phyloP scores from a whole-genome alignment of 805 yeast species.

The Candida anglica region DNA sequence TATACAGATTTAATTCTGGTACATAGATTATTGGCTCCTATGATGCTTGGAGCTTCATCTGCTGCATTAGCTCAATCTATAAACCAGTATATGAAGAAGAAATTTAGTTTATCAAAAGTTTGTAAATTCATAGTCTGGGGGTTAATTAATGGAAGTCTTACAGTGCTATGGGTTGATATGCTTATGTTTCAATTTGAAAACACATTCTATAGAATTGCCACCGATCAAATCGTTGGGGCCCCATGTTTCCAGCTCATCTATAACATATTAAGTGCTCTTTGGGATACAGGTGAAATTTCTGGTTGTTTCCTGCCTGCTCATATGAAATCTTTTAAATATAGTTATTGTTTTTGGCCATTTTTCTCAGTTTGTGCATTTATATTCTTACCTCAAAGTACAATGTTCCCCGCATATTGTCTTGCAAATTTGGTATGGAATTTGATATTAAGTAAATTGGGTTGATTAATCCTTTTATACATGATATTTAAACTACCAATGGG shows the following conservation, averaged over 20 bases:
- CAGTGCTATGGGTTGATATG: constrained; percentile 52
- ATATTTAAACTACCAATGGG: too few species aligned
- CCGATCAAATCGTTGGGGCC: constrained; percentile 56
- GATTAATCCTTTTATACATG: too few species aligned
- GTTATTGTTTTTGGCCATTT: constrained; percentile 59
- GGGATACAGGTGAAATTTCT: constrained; percentile 50
- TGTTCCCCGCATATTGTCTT: constrained; percentile 57
- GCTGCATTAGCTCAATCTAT: constrained; percentile 41
- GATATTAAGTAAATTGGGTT: constrained; percentile 33
- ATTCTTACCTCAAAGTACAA: constrained; percentile 42
- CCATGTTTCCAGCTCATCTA: constrained; percentile 52
- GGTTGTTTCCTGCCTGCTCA: constrained; percentile 32
- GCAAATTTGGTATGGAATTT: constrained; percentile 56
- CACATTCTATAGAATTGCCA: constrained; percentile 33
- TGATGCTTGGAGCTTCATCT: constrained; percentile 34
- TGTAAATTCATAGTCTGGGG: constrained; percentile 61
- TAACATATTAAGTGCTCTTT: constrained; percentile 43
- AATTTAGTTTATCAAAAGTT: constrained; percentile 24
- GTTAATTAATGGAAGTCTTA: constrained; percentile 50
- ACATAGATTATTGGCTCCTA: constrained; percentile 31
- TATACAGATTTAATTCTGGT: constrained; percentile 19
- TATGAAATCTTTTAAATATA: constrained; percentile 45
- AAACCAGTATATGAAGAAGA: constrained; percentile 30
- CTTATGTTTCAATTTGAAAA: constrained; percentile 35
- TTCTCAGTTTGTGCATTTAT: constrained; percentile 49